Evolutionary conservation across 139 green algal species (phyloP).

Genomic region (Auxenochlorella pyrenoidosa): DNA sequence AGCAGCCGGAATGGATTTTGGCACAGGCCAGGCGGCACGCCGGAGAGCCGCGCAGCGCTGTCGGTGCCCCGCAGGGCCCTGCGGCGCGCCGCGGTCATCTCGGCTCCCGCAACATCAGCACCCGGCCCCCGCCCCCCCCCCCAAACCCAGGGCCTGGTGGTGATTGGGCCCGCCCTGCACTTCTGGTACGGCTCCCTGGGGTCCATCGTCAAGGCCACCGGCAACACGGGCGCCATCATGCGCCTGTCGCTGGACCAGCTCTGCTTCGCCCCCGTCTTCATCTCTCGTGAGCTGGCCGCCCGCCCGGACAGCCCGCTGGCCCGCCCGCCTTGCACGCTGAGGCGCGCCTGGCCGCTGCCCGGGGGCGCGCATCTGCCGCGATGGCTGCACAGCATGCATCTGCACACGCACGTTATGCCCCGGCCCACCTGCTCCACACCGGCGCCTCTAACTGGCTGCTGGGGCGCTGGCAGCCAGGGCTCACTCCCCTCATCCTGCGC

Average conservation of each 20-base stretch:
- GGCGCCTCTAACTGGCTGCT: background rate
- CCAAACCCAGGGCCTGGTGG: conserved; percentile 46
- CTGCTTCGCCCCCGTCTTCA: conserved; percentile 92
- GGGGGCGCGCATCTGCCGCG: too few species aligned
- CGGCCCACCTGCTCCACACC: too few species aligned
- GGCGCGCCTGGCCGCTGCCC: background rate
- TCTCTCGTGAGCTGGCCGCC: conserved; percentile 43
- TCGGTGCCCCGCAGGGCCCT: too few species aligned
- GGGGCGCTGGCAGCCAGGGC: too few species aligned
- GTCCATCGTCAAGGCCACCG: conserved; percentile 63
- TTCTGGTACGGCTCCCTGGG: conserved; percentile 85
- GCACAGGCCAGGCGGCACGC: too few species aligned
- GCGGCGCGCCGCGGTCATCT: too few species aligned
- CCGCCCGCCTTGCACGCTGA: background rate
- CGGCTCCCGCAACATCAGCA: background rate
- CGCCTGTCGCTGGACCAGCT: conserved; percentile 86
- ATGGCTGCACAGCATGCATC: too few species aligned
- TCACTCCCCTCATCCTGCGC: too few species aligned
- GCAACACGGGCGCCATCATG: conserved; percentile 54
- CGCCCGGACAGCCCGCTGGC: too few species aligned
- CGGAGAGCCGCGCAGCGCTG: background rate
- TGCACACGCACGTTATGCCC: too few species aligned
- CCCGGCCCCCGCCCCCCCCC: background rate
- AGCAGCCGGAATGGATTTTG: too few species aligned
- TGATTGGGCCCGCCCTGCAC: conserved; percentile 87